Evolutionary conservation across 2,329 filamentous ascomycete species (phyloP).

Genomic region (Zelopaecilomyces penicillatus): DNA sequence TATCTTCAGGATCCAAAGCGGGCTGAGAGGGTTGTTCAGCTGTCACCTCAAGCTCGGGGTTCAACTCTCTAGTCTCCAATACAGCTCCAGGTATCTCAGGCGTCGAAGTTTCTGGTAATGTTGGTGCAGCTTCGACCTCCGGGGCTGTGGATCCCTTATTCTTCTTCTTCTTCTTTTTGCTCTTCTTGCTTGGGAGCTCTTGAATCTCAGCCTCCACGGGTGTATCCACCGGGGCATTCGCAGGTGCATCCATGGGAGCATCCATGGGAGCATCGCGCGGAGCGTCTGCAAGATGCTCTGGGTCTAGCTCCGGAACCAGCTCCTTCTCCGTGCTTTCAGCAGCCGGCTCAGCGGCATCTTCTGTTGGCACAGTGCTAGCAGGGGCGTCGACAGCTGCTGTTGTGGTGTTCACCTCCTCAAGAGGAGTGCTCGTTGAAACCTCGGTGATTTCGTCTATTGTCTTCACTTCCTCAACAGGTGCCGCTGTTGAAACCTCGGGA

Average conservation of each 20-base stretch:
- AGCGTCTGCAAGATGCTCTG: background rate
- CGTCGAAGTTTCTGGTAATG: too few species aligned
- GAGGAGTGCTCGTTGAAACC: background rate
- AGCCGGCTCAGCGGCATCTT: background rate
- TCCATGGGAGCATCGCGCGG: background rate
- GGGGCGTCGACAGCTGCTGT: background rate
- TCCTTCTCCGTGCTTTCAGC: background rate
- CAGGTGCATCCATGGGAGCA: background rate
- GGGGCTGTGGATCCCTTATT: constrained; percentile 1
- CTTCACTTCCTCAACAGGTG: too few species aligned
- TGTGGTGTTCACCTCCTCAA: background rate
- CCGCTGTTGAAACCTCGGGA: too few species aligned
- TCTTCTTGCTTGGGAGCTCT: constrained; percentile 9
- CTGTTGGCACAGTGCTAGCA: background rate
- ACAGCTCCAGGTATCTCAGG: too few species aligned
- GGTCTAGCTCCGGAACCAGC: background rate
- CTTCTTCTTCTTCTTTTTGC: constrained; percentile 10
- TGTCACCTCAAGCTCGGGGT: too few species aligned
- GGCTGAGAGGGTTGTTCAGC: too few species aligned
- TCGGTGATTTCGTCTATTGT: too few species aligned
- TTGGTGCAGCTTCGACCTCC: background rate
- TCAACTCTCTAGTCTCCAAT: too few species aligned
- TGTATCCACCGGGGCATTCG: background rate
- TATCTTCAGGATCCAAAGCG: background rate
- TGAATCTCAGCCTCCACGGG: background rate